Base-by-base conservation (phyloP, 129 eudicot species). In the Flaveria linearis region DNA sequence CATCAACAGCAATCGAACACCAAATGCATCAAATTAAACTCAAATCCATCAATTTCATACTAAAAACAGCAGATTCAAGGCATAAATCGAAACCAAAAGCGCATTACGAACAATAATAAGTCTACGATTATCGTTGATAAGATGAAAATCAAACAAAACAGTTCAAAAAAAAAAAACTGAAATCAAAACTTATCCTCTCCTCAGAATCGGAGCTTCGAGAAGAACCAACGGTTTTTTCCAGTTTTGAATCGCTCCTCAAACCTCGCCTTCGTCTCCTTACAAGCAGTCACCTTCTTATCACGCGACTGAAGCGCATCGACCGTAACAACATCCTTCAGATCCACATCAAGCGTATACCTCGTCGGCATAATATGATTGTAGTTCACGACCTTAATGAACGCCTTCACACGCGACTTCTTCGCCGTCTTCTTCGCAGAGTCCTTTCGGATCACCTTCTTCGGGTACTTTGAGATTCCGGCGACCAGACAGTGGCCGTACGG, bases 401-500 rank as follows among this genome's bases (percentile, higher is more conserved):
- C 68, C 68, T 62, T 62, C 68, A 62, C 68, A 1, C 68, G 68
- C 20, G 68, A 62, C 45, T 62, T 62, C 20, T 62, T 62, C 3
- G 68, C 68, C 12, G 68, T 62, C 20, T 62, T 62, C 68, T 62
- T 62, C 18, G 68, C 45, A 0, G 68, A 62, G 45, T 62, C 68
- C 45, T 62, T 62, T 13, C 68, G 43, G 12, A 62, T 87, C 36
- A 87, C 88, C 78, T 87, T 87, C 78, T 83, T 81, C 3, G 91
- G 91, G 73, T 87, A 87, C 75, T 83, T 86, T 3, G 76, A 30
- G 49, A 86, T 73, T 12, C 90, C 90, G 66, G 86, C 87, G 11
- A 86, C 90, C 6, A 84, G 79, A 28, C 85, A 83, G 80, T 86
- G 90, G 20, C 90, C 90, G 79, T 87, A 87, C 23, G 83, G 77